phyloP scores from a whole-genome alignment of 1,284 basidiomycete species.

The Heterobasidion occidentale region DNA sequence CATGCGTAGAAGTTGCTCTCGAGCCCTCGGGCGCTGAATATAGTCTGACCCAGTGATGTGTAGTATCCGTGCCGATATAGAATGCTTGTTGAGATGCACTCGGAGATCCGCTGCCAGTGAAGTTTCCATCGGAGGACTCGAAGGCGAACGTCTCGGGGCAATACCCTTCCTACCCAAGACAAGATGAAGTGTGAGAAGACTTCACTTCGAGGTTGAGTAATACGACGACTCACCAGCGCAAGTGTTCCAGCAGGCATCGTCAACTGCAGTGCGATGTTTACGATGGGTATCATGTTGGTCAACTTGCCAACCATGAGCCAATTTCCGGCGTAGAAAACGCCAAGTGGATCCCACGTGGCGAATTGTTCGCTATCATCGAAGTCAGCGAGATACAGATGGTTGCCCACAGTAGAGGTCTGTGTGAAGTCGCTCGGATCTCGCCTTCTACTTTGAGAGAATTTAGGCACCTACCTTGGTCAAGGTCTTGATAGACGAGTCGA shows the following conservation, averaged over 20 bases:
- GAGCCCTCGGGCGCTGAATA: conserved; percentile 54
- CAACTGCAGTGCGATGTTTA: conserved; percentile 50
- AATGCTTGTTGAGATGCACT: conserved; percentile 34
- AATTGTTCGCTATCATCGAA: conserved; percentile 31
- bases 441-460: neutral
- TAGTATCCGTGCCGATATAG: conserved; percentile 58
- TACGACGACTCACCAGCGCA: conserved; percentile 57
- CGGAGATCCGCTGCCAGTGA: conserved; percentile 36
- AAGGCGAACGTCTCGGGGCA: conserved; percentile 63
- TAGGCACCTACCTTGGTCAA: conserved; percentile 37
- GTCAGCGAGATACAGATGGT: conserved; percentile 55
- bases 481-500: conserved; percentile 56
- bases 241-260: conserved; percentile 71
- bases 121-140: conserved; percentile 48
- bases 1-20: conserved; percentile 76
- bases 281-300: conserved; percentile 57
- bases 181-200: neutral
- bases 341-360: conserved; percentile 60
- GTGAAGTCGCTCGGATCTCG: neutral
- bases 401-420: conserved; percentile 55
- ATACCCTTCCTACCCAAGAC: conserved; percentile 52
- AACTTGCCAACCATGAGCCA: conserved; percentile 62
- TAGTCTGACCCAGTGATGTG: conserved; percentile 40
- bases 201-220: neutral
- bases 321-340: conserved; percentile 66